Conservation (phyloP, 2,329 filamentous ascomycete species). For the Onygenales sp. region DNA sequence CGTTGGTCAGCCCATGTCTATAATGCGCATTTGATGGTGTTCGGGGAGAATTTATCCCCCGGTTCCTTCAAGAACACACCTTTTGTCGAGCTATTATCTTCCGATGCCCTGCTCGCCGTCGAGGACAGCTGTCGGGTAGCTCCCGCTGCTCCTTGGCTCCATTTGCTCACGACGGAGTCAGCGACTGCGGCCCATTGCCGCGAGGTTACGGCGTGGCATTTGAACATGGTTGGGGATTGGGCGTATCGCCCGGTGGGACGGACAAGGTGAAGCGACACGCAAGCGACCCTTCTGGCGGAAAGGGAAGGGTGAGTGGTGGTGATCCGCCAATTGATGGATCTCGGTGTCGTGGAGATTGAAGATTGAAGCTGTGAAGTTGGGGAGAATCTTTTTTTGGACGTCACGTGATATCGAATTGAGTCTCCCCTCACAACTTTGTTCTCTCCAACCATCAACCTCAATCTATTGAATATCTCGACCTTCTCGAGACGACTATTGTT, state of each 20-base stretch:
- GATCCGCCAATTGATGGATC: neutral
- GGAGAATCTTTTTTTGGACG: neutral
- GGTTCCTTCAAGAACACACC: neutral
- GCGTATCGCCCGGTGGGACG: neutral
- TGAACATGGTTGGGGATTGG: conserved; percentile 2
- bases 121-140: neutral
- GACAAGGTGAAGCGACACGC: neutral
- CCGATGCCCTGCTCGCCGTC: neutral
- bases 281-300: neutral
- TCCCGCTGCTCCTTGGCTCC: neutral
- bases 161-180: neutral
- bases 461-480: neutral
- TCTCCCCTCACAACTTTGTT: neutral
- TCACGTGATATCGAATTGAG: neutral
- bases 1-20: too few relatives aligned
- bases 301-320: neutral
- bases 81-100: neutral
- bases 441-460: too few relatives aligned
- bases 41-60: neutral
- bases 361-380: neutral
- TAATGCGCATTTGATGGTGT: too few relatives aligned
- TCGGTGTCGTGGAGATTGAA: neutral
- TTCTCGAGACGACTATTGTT: neutral
- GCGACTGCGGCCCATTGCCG: neutral
- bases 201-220: neutral